Base-by-base conservation (phyloP, 306 rosid genomes). In the Sphenostylis stenocarpa region DNA sequence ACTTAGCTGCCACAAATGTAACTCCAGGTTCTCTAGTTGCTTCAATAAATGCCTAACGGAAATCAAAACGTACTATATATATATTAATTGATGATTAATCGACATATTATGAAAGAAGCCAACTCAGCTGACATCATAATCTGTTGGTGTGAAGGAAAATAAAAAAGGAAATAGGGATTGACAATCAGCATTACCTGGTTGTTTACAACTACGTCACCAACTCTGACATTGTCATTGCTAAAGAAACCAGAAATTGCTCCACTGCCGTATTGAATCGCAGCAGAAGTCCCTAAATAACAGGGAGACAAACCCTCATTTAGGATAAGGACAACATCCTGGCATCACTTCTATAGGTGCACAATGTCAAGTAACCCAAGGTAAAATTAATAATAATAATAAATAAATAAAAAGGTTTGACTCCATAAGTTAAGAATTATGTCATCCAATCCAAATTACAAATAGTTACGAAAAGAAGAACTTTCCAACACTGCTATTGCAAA, bases 171-270 rank as follows among this genome's bases (percentile, higher is more conserved):
- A 52, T 28, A 17, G 45, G 73, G 45, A 28, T 31, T 19, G 14
- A 9, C 7, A 65, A 65, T 67, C 75, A 66, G 20, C 51, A 49
- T 72, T 87, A 90, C 99, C 97, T 92, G 97, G 43, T 86, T 17
- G 78, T 83, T 84, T 38, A 95, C 86, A 55, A 84, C 77, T 28
- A 87, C n/a, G 82, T 87, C 89, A 65, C 99, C 99, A 53, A 95
- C 92, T 85, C 5, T 71, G 44, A 95, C 87, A 75, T 86, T 5
- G 36, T 95, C 99, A 28, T 81, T 64, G 81, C 99, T 95, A 82
- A 88, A 92, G 89, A 90, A 95, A 62, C 99, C 99, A 58, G 97
- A 83, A 82, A 95, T 85, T 44, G 97, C 79, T 52, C 99, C 99
- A 57, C 81, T 77, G 38, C 99, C 99, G 85, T 95, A 95, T 49